Conservation (phyloP, 2,329 filamentous ascomycete species). For the Colletotrichum nymphaeae region DNA sequence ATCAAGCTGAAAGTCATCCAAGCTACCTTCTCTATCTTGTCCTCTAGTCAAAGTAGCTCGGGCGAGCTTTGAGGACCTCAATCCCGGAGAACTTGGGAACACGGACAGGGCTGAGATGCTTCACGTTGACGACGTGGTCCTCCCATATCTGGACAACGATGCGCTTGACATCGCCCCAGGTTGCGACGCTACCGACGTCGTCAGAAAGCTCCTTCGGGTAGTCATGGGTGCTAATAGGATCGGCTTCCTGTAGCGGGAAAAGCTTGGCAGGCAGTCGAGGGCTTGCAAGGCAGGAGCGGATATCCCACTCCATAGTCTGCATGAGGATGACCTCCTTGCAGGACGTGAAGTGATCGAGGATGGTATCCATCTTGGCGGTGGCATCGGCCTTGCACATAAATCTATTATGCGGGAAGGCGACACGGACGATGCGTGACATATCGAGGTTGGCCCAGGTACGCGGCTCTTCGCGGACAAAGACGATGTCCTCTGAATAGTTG, state of each 20-base stretch:
- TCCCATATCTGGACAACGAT: constrained; percentile 19
- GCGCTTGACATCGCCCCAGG: constrained; percentile 30
- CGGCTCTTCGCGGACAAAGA: constrained; percentile 20
- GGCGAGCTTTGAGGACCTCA: constrained; percentile 27
- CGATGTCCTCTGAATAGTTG: constrained; percentile 34
- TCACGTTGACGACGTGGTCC: constrained; percentile 16
- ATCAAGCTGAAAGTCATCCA: neutral
- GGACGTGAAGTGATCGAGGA: constrained; percentile 23
- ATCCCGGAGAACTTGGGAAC: constrained; percentile 28
- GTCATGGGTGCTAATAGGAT: constrained; percentile 26
- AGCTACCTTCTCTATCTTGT: neutral
- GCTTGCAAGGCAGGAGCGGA: constrained; percentile 17
- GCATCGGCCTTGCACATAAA: constrained; percentile 21
- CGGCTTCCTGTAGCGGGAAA: constrained; percentile 10
- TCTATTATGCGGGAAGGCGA: constrained; percentile 28
- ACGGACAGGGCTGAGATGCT: neutral
- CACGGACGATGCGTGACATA: constrained; percentile 26
- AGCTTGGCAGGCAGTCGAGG: constrained; percentile 16
- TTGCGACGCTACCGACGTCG: constrained; percentile 16
- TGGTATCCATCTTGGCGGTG: constrained; percentile 13
- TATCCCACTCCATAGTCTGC: constrained; percentile 26
- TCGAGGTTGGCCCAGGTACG: constrained; percentile 26
- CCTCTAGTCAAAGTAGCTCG: constrained; percentile 26
- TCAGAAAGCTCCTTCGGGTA: constrained; percentile 21
- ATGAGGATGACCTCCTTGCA: constrained; percentile 32